Evolutionary conservation across 176 grass and related monocot genomes (phyloP).

Genomic region (Melocanna baccifera): DNA sequence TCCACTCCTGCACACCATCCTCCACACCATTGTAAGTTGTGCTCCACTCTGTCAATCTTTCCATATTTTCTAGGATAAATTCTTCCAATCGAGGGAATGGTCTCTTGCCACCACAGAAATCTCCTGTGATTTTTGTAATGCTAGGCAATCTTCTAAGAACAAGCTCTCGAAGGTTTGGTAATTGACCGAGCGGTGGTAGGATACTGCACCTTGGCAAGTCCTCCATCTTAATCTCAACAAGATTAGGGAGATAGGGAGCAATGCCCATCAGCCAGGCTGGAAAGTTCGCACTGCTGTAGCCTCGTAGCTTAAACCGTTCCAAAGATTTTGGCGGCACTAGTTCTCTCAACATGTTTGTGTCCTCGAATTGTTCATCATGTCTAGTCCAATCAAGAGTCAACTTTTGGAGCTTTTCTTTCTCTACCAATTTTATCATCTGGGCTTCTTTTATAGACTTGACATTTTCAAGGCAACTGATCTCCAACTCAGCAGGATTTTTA

Average conservation of each 20-base stretch:
- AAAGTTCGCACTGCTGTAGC: neutral
- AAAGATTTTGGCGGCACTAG: too few relatives aligned
- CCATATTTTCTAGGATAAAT: neutral
- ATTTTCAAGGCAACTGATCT: too few relatives aligned
- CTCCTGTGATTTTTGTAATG: neutral
- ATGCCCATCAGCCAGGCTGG: neutral
- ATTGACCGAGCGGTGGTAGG: neutral
- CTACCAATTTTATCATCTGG: too few relatives aligned
- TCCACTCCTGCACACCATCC: neutral
- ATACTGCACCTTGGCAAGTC: neutral
- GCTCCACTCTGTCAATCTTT: neutral
- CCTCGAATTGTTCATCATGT: too few relatives aligned
- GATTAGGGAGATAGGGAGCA: neutral
- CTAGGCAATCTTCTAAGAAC: accelerated
- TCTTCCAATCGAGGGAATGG: neutral
- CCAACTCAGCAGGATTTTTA: too few relatives aligned
- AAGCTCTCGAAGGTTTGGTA: neutral
- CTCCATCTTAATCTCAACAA: accelerated
- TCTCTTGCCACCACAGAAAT: neutral
- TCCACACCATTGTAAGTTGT: neutral
- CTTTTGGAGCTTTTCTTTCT: too few relatives aligned
- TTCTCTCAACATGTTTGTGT: too few relatives aligned
- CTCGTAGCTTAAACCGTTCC: too few relatives aligned
- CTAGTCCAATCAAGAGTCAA: too few relatives aligned
- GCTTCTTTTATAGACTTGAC: too few relatives aligned